Base-by-base conservation (phyloP, 2,329 filamentous ascomycete species). In the Cladosporium phlei region DNA sequence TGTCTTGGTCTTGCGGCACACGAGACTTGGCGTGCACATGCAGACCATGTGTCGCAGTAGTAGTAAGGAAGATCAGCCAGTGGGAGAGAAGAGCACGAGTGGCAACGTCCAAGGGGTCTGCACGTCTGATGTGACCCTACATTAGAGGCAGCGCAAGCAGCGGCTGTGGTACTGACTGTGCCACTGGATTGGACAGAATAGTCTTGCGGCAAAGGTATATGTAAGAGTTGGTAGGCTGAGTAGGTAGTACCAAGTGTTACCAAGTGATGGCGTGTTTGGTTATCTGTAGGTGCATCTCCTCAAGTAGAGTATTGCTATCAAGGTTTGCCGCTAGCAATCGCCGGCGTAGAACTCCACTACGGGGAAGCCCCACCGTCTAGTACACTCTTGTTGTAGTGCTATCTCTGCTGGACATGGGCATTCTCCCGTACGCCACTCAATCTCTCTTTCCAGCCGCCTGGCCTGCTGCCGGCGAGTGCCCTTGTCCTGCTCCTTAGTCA, bases 391-490 rank as follows among this genome's bases (percentile, higher is more conserved):
- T n/a, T n/a, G n/a, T n/a, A 28, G 32, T 25, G 42, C 32, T 35
- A 35, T 45, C 42, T 5, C 19, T 21, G 16, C 32, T 37, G 42
- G 42, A n/a, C n/a, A n/a, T n/a, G n/a, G 42, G 32, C n/a, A 11
- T 27, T 34, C 30, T 44, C 28, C 21, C 17, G 28, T 37, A 29
- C 42, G 42, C 42, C 42, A 45, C 32, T 37, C 42, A 45, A 37
- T 45, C 17, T 29, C 12, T 45, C 24, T 28, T n/a, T 24, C 29
- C 16, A 20, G 28, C 20, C 20, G 6, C 25, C 28, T 43, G 39
- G 39, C 10, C 28, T 33, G 28, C 28, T 11, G 40, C 42, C 24
- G 30, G 32, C 17, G 32, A 29, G 35, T 16, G 16, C 29, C 17
- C 32, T 45, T 16, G 16, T 39, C 17, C 32, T 20, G 29, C 34